phyloP scores from a whole-genome alignment of 2,329 filamentous ascomycete species.

The Fusarium siculi region DNA sequence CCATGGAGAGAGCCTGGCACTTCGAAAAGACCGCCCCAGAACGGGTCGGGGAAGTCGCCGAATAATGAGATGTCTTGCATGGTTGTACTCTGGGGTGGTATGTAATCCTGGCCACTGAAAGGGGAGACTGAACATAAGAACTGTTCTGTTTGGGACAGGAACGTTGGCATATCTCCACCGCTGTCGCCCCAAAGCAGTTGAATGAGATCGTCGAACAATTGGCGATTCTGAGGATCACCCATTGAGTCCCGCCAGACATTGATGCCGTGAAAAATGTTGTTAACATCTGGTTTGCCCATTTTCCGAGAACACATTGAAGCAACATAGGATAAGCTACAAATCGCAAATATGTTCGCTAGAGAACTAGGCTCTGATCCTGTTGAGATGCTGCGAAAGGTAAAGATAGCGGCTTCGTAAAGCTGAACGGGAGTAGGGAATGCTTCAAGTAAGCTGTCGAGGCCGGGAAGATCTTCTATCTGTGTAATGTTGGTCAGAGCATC shows the following conservation, averaged over 20 bases:
- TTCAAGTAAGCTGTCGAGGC: no score
- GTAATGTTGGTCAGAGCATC: no score
- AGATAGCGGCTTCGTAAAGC: no score
- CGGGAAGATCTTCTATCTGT: no score
- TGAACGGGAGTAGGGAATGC: no score
- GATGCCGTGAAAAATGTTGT: not conserved
- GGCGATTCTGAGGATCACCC: rapidly evolving
- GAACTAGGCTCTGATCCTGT: not conserved
- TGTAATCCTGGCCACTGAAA: rapidly evolving
- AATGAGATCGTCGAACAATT: not conserved
- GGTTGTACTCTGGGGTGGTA: rapidly evolving
- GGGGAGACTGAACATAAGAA: rapidly evolving
- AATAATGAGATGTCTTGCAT: not conserved
- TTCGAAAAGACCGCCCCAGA: rapidly evolving
- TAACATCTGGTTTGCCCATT: rapidly evolving
- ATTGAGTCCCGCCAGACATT: not conserved
- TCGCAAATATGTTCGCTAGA: rapidly evolving
- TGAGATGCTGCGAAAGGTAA: no score
- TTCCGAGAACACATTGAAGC: no score
- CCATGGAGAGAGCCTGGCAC: rapidly evolving
- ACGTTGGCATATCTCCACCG: rapidly evolving
- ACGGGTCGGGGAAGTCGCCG: rapidly evolving
- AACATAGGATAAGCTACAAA: not conserved
- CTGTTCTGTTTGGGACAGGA: not conserved
- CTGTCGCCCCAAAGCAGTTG: not conserved